Base-by-base conservation (phyloP, 768 basidiomycete species). In the Porphyrellus cyaneotinctus region DNA sequence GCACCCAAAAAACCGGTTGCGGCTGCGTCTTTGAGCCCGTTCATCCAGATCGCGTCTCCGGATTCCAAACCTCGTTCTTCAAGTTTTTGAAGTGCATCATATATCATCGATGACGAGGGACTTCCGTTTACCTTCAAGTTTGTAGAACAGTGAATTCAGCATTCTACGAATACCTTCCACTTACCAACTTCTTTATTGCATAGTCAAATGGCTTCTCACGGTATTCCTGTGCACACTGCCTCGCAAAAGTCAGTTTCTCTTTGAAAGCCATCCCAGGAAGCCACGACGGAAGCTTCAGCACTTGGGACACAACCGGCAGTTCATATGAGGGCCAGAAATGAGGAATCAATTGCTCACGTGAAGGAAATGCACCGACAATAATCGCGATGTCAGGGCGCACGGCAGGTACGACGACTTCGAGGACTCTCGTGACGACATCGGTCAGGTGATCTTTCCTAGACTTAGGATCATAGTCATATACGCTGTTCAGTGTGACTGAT, bases 241-340 rank as follows among this genome's bases (percentile, higher is more conserved):
- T 32, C 3, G 50, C 43, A 14, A 7, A 13, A 7, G 20, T 47
- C 50, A 59, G 42, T 6, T 49, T 32, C 47, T 5, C 6, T 18
- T 49, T 49, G 20, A 49, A 26, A 4, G 48, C 41, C 39, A 49
- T 49, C 1, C 48, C 56, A 2, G 58, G 56, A 15, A 60, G 41
- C 57, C 58, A 60, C 4, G 53, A 14, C 4, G 58, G 58, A 9
- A 59, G 49, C 12, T 52, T 58, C 15, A 59, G 17, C 18, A 58
- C 58, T 59, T 6, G 1, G 12, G 3, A 10, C n/a, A n/a, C n/a
- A n/a, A 8, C 9, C 17, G 26, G 23, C 17, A 17, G 17, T 17
- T 17, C 8, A n/a, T n/a, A n/a, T 14, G 4, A 28, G 1, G 7
- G 11, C 11, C n/a, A 48, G 11, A 32, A 2, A 30, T n/a, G 9